A percentile compares a stretch with the other conserved stretches of the same genome.
Conservation (phyloP, 2,329 filamentous ascomycete genomes). For the Dryadomyces quercivorus region DNA sequence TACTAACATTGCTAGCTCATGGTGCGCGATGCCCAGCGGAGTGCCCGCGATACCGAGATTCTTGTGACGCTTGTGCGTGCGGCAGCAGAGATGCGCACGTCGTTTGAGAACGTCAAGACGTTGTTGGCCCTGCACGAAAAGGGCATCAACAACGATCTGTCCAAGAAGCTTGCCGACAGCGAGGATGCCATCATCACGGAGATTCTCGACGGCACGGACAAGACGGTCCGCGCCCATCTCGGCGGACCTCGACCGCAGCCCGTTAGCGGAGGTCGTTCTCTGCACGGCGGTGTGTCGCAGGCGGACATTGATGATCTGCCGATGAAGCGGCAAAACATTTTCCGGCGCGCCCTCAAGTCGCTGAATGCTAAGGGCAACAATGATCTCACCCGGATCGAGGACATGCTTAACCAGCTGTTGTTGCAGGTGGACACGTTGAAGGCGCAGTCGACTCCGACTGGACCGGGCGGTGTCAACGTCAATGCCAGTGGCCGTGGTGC, state of each 20-base stretch:
- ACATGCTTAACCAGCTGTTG: conserved; percentile 84
- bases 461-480: not conserved
- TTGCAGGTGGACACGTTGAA: conserved; percentile 83
- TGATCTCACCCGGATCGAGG: conserved; percentile 79
- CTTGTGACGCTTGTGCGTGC: conserved; percentile 86
- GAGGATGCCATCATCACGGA: conserved; percentile 81
- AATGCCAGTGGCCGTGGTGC: conserved; percentile 34
- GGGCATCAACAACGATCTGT: conserved; percentile 70
- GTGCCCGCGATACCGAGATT: conserved; percentile 92
- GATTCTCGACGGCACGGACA: conserved; percentile 78
- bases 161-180: conserved; percentile 63
- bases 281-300: conserved; percentile 41
- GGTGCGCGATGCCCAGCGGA: conserved; percentile 90
- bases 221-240: conserved; percentile 69
- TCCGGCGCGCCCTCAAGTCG: conserved; percentile 84
- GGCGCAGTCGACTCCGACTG: conserved; percentile 35
- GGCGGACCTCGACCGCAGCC: conserved; percentile 80
- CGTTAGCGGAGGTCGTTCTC: conserved; percentile 43
- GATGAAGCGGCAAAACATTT: conserved; percentile 83
- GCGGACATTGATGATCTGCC: conserved; percentile 45
- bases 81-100: conserved; percentile 92
- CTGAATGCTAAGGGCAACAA: conserved; percentile 78
- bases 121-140: conserved; percentile 84
- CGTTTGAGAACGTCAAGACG: conserved; percentile 89
- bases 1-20: conserved; percentile 49